Conservation (phyloP, 495 filamentous ascomycete genomes). For the Podospora sp. region DNA sequence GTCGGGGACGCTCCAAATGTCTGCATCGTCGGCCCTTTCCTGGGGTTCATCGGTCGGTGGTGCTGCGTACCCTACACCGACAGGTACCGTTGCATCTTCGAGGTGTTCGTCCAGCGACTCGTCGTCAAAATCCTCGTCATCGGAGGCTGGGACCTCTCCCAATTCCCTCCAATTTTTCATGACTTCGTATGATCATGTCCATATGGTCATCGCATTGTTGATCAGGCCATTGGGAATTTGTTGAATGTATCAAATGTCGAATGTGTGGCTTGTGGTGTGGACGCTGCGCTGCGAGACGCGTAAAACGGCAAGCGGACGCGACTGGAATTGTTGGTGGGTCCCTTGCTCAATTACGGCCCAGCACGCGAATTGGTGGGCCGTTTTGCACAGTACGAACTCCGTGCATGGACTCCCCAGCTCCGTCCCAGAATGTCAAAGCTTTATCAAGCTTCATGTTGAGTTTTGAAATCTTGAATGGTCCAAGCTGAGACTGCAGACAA, state of each 20-base stretch:
- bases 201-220: constrained; percentile 22
- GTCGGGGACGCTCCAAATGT: constrained; percentile 27
- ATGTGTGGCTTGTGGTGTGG: background rate
- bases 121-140: constrained; percentile 53
- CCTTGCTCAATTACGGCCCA: background rate
- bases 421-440: constrained; percentile 8
- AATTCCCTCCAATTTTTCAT: constrained; percentile 62
- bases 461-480: background rate
- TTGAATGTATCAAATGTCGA: background rate
- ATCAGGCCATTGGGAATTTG: background rate
- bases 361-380: background rate
- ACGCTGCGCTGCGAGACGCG: constrained; percentile 21
- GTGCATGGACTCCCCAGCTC: background rate
- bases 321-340: constrained; percentile 29
- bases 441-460: background rate
- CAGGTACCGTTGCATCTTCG: background rate
- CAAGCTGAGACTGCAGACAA: background rate
- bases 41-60: background rate
- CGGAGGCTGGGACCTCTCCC: constrained; percentile 61
- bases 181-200: constrained; percentile 33
- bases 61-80: background rate
- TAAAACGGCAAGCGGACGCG: constrained; percentile 30
- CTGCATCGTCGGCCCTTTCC: background rate
- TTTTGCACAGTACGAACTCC: constrained; percentile 19
- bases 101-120: constrained; percentile 32